Evolutionary conservation across 2,329 filamentous ascomycete genomes (phyloP), one percentile per base, ranked within the genome.

Genomic region (Pestalotiopsis sp.): DNA sequence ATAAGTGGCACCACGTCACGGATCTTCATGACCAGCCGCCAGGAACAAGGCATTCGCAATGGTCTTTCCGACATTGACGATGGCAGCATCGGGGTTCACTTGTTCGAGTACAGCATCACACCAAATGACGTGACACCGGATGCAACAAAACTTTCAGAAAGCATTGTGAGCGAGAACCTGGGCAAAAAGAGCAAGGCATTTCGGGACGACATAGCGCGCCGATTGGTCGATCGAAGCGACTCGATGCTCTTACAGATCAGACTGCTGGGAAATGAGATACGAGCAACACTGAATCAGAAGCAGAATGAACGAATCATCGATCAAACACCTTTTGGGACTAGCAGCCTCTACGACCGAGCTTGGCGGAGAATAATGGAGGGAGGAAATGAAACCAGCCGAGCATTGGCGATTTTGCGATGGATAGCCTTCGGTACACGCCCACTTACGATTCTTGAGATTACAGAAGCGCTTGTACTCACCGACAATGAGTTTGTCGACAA

Each of bases 161-260:
- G 61, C 3, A 73, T 81, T 0, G 74, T 81, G 0, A 25, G 78
- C 6, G 69, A 41, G 3, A 80, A 75, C n/a, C 66, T 82, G 0
- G 11, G 59, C 0, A 77, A 77, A 2, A 78, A 80, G 20, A 72
- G 66, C 6, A 25, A 74, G 0, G 23, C 56, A 0, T 27, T 77
- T 0, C 69, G 68, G 20, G 1, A 66, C 0, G 58, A 70, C 0
- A 66, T 81, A 1, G 75, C 77, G 1, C 12, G 72, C 4, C 67
- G 57, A n/a, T 73, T 81, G 67, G 67, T 77, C 0, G 63, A 74
- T 3, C 69, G 73, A 1, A 80, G 75, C 31, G 69, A 78, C 1
- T 80, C 78, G 0, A 79, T 80, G 52, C 81, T 82, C 41, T 58
- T 81, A 0, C 80, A 74, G 72, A 69, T 81, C 1, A 77, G 74